Base-by-base conservation (phyloP, 106 monocot species). In the Dactylorhiza incarnata region DNA sequence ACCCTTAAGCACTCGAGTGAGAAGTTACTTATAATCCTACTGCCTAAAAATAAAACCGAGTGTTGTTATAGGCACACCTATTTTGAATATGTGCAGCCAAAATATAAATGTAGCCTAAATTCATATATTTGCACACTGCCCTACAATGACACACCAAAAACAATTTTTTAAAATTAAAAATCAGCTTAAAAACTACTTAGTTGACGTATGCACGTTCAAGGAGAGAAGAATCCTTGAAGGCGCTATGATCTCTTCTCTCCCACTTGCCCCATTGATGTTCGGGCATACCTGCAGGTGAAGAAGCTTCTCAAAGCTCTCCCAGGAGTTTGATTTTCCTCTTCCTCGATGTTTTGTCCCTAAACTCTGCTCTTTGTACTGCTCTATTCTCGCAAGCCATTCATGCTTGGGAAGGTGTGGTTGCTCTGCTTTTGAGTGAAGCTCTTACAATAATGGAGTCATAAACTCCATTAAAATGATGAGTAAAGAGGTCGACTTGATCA, bases 231-330 rank as follows among this genome's bases (percentile, higher is more conserved):
- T 80, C 79, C 59, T 85, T 93, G 25, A 59, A 37, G 13, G 81
- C 50, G 4, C n/a, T n/a, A n/a, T 85, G 81, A 77, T 53, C 26
- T 79, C 68, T 58, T 81, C 75, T 48, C 75, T 29, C 48, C 67
- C 29, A 56, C 78, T 15, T 37, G 45, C 5, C 6, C 71, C 45
- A 51, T 73, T n/a, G 8, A 62, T 58, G 48, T 68, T 29, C 46
- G 44, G 72, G 82, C 62, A 61, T 84, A 45, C 51, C 83, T 89
- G 79, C 89, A 84, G 51, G 86, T 73, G 72, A 86, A 86, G 77
- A 89, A 81, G 79, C 65, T 81, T 26, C 63, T 84, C 15, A 89
- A 71, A 55, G 79, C 53, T 24, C 49, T 59, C 45, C 49, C 61
- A 16, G 78, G 65, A 51, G 77, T 68, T 58, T 49, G 74, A 50